Evolutionary conservation across 305 asterid genomes (phyloP).

Genomic region (Fraxinus paxiana): DNA sequence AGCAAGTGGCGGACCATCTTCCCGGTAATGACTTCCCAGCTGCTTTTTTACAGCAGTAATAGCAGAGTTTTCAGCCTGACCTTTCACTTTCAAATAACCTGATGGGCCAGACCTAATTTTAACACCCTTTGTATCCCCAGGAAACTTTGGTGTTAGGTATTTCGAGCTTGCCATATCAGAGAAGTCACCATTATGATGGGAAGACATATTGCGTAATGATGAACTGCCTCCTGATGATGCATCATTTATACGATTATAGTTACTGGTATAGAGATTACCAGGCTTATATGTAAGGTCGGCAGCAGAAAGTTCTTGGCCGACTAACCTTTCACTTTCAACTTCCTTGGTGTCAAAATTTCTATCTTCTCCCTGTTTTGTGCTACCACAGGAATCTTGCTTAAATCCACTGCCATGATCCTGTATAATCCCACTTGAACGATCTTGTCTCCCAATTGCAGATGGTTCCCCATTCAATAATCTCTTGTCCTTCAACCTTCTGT

Average conservation of each 20-base stretch:
- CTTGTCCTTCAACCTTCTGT: constrained; percentile 82
- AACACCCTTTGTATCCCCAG: constrained; percentile 32
- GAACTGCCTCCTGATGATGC: constrained; percentile 72
- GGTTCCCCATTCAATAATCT: constrained; percentile 44
- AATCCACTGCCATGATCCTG: constrained; percentile 81
- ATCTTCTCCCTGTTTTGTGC: constrained; percentile 69
- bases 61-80: constrained; percentile 65
- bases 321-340: constrained; percentile 62
- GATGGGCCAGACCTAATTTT: constrained; percentile 68
- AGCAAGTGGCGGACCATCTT: constrained; percentile 87
- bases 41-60: constrained; percentile 81
- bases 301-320: constrained; percentile 43
- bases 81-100: constrained; percentile 79
- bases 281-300: constrained; percentile 46
- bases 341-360: constrained; percentile 50
- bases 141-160: constrained; percentile 37
- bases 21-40: constrained; percentile 68
- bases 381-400: constrained; percentile 81
- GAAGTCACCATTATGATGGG: constrained; percentile 36
- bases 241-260: constrained; percentile 39
- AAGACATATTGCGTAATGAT: constrained; percentile 45
- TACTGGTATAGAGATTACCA: constrained; percentile 37
- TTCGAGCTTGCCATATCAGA: constrained; percentile 40
- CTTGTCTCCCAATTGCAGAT: constrained; percentile 50
- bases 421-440: constrained; percentile 56